Percentiles rank a stretch among this genome's conserved stretches.
Conservation (phyloP, 208 protist species). For the Leptomonas pyrrhocoris region DNA sequence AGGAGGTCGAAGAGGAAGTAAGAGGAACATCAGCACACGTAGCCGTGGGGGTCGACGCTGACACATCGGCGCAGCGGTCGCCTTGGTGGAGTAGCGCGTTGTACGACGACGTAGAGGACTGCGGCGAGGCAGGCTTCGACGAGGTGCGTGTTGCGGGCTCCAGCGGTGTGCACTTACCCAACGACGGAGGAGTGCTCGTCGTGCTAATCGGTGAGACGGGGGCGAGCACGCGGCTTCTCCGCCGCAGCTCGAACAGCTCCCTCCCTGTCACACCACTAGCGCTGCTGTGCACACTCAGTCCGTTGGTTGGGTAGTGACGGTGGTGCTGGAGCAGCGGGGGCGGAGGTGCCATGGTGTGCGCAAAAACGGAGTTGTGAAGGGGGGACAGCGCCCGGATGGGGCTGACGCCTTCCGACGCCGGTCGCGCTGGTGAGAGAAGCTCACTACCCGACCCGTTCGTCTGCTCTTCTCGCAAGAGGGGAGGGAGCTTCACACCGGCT, state of each 20-base stretch:
- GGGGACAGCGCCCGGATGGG: not conserved
- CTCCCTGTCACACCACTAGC: not conserved
- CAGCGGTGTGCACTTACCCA: too few species aligned
- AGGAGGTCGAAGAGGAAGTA: too few species aligned
- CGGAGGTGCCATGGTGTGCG: not conserved
- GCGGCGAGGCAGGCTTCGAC: not conserved
- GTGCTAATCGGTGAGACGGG: not conserved
- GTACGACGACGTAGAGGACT: too few species aligned
- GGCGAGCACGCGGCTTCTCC: not conserved
- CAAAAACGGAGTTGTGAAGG: not conserved
- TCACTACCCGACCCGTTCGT: not conserved
- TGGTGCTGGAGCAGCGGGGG: not conserved
- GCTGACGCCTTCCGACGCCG: not conserved
- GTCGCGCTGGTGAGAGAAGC: not conserved
- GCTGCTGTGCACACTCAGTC: not conserved
- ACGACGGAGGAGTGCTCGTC: too few species aligned
- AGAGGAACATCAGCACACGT: too few species aligned
- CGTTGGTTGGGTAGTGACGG: too few species aligned
- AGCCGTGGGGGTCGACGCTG: too few species aligned
- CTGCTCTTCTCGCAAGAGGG: not conserved
- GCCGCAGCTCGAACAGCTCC: not conserved
- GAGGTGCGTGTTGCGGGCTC: too few species aligned
- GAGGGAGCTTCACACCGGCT: constrained; percentile 9
- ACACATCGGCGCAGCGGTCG: too few species aligned
- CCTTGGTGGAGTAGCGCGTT: too few species aligned